phyloP scores from a whole-genome alignment of 441 rosid genomes.

The Mallotus repandus region DNA sequence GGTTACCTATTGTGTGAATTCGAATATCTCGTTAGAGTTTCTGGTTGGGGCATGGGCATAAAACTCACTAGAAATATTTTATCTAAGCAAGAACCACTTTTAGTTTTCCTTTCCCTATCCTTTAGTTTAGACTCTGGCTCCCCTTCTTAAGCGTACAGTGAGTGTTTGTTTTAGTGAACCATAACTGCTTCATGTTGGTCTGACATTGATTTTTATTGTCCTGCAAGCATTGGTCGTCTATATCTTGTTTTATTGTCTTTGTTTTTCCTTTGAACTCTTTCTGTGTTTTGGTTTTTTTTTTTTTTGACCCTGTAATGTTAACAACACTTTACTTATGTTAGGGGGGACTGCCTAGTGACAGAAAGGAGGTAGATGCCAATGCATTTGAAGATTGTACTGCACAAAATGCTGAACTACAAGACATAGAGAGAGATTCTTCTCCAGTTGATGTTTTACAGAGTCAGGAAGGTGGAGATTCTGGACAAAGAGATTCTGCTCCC shows the following conservation, averaged over 20 bases:
- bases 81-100: neutral
- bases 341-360: slow-evolving; percentile 43
- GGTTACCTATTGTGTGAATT: neutral
- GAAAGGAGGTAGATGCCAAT: slow-evolving; percentile 30
- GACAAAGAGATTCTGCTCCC: slow-evolving; percentile 31
- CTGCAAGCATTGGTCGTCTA: neutral
- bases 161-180: neutral
- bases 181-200: neutral
- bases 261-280: neutral
- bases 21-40: neutral
- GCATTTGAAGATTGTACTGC: slow-evolving; percentile 30
- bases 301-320: slow-evolving; percentile 7
- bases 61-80: neutral
- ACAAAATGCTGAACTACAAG: slow-evolving; percentile 32
- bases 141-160: no score
- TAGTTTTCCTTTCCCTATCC: no score
- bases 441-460: slow-evolving; percentile 29
- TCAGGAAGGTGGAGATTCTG: slow-evolving; percentile 32
- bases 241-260: neutral
- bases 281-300: neutral
- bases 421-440: slow-evolving; percentile 33
- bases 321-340: slow-evolving; percentile 26
- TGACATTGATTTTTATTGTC: neutral
- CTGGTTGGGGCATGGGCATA: neutral
- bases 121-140: no score